Evolutionary conservation across 2,329 filamentous ascomycete genomes (phyloP).

Genomic region (Aureobasidium sp.): DNA sequence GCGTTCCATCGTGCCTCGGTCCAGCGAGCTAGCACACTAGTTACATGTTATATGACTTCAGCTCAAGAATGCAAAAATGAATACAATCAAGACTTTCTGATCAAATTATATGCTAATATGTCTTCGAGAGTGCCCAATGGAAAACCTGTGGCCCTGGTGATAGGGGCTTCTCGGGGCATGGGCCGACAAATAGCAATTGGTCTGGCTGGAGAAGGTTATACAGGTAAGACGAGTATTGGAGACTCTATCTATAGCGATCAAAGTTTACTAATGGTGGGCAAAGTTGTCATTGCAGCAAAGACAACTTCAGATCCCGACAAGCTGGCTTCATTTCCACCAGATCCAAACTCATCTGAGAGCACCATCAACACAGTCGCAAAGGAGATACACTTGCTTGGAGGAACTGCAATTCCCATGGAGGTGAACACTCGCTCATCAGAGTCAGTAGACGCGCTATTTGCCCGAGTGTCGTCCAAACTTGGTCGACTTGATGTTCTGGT

Average conservation of each 20-base stretch:
- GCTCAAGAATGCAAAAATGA: not conserved
- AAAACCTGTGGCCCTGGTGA: constrained; percentile 24
- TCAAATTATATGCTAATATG: not conserved
- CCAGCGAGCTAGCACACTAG: not conserved
- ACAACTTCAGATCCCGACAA: constrained; percentile 57
- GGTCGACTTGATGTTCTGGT: constrained; percentile 64
- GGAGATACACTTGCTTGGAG: constrained; percentile 62
- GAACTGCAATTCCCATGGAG: constrained; percentile 56
- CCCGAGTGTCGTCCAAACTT: not conserved
- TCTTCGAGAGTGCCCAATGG: not conserved
- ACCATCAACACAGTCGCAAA: constrained; percentile 74
- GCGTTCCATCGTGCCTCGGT: not conserved
- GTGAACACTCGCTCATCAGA: constrained; percentile 46
- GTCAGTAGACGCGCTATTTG: not conserved
- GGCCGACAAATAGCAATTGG: constrained; percentile 75
- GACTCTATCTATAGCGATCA: not conserved
- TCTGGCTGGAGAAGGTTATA: constrained; percentile 63
- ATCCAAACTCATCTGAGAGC: constrained; percentile 66
- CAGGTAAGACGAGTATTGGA: constrained; percentile 43
- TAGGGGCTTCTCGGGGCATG: constrained; percentile 64
- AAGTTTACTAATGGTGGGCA: not conserved
- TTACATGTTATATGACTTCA: not conserved
- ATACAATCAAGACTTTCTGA: not conserved
- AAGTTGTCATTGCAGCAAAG: constrained; percentile 73
- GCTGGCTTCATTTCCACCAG: constrained; percentile 58